Evolutionary conservation across 1,139 yeast species (phyloP).

Genomic region (Diutina ranongensis): DNA sequence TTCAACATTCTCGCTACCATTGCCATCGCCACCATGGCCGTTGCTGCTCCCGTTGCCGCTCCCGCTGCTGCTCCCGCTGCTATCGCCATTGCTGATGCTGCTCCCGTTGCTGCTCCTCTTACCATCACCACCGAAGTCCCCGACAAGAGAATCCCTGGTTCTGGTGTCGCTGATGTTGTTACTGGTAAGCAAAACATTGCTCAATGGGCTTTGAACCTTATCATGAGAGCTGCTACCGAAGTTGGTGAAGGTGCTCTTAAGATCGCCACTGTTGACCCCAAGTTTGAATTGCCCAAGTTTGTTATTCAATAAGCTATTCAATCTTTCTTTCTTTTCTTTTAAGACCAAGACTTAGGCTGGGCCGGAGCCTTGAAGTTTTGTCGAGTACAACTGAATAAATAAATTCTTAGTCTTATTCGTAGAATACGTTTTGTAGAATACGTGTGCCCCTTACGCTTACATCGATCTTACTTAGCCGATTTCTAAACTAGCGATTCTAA

Average conservation of each 20-base stretch:
- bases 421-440: too few relatives aligned
- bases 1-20: background rate
- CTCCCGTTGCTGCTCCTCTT: background rate
- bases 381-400: background rate
- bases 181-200: background rate
- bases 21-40: background rate
- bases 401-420: too few relatives aligned
- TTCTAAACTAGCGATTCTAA: too few relatives aligned
- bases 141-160: background rate
- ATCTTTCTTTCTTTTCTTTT: background rate
- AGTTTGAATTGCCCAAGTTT: background rate
- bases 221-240: background rate
- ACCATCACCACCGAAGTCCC: background rate
- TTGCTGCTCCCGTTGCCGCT: conserved; percentile 1
- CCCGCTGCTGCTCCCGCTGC: background rate
- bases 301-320: background rate
- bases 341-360: background rate
- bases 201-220: background rate
- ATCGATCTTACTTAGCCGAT: too few relatives aligned
- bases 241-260: background rate
- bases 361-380: background rate
- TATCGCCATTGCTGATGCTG: background rate
- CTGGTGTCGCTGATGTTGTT: background rate
- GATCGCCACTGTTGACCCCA: conserved; percentile 3
- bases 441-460: too few relatives aligned